A percentile compares a stretch with the other conserved stretches of the same genome.
Evolutionary conservation across 2,329 filamentous ascomycete species (phyloP).

Genomic region (Leptographium flavum): DNA sequence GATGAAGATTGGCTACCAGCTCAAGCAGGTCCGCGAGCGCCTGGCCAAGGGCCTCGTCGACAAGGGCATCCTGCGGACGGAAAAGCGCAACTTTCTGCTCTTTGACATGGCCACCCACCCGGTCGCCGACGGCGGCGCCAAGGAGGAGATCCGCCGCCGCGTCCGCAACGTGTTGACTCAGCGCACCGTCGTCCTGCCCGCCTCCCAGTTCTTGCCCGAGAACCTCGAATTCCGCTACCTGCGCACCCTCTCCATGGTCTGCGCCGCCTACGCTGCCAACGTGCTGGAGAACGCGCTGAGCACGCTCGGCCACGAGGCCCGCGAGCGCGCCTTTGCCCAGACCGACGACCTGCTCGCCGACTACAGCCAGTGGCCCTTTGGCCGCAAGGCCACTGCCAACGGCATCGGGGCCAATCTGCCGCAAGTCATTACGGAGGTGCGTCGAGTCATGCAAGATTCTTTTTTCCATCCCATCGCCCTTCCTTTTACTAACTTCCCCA

Average conservation of each 20-base stretch:
- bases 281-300: conserved; percentile 96
- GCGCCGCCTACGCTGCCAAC: conserved; percentile 93
- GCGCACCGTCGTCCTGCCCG: conserved; percentile 79
- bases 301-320: conserved; percentile 81
- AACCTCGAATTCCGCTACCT: conserved; percentile 88
- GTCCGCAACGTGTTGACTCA: conserved; percentile 87
- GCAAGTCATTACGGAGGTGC: conserved; percentile 64
- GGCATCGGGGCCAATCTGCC: conserved; percentile 88
- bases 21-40: conserved; percentile 97
- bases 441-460: conserved; percentile 9
- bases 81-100: conserved; percentile 98
- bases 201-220: conserved; percentile 81
- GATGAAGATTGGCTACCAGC: conserved; percentile 99
- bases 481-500: conserved; percentile 15
- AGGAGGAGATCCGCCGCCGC: conserved; percentile 89
- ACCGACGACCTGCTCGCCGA: conserved; percentile 92
- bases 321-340: conserved; percentile 90
- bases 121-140: conserved; percentile 88
- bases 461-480: background rate
- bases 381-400: conserved; percentile 60
- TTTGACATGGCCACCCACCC: conserved; percentile 99
- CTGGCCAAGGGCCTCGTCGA: conserved; percentile 95
- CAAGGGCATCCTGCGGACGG: conserved; percentile 94
- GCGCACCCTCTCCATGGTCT: conserved; percentile 90
- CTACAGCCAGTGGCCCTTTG: conserved; percentile 97